These are phyloP conservation scores for Yamadazyma kitorensis DNA, from an alignment of 805 yeast species.

Conservation along the genomic window DNA sequence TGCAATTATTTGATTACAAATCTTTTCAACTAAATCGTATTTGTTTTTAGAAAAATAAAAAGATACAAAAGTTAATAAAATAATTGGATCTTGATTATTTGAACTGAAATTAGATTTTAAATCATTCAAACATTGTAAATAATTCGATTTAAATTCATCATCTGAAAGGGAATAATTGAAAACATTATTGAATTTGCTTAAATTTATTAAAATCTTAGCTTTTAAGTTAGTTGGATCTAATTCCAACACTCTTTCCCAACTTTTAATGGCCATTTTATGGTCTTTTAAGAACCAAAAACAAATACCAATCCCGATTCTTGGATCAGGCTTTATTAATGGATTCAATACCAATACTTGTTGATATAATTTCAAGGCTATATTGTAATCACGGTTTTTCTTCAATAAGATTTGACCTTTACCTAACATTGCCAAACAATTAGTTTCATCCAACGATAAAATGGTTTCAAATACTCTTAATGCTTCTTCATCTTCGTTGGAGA, in stretches of 20 bases:
- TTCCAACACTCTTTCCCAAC: conserved; percentile 81
- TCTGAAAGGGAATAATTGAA: conserved; percentile 54
- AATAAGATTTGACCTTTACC: conserved; percentile 83
- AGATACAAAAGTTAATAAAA: conserved; percentile 65
- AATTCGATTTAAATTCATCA: conserved; percentile 58
- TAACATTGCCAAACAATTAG: conserved; percentile 71
- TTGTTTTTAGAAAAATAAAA: conserved; percentile 71
- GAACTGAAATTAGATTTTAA: conserved; percentile 36
- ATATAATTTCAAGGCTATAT: conserved; percentile 72
- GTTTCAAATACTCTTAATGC: conserved; percentile 70
- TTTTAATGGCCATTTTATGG: conserved; percentile 65
- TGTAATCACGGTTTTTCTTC: conserved; percentile 63
- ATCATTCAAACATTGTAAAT: conserved; percentile 56
- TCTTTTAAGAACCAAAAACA: conserved; percentile 90
- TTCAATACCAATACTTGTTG: conserved; percentile 77
- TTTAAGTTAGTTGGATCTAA: conserved; percentile 58
- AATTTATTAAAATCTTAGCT: conserved; percentile 62
- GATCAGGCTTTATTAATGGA: conserved; percentile 83
- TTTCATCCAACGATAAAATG: conserved; percentile 50
- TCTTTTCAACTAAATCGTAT: conserved; percentile 52
- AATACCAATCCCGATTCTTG: conserved; percentile 90
- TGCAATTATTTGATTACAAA: conserved; percentile 49
- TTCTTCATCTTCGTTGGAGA: conserved; percentile 61
- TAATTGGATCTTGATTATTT: conserved; percentile 52
- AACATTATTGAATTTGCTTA: conserved; percentile 66